A percentile compares a stretch with the other conserved stretches of the same genome.
phyloP scores from a whole-genome alignment of 352 stramenopile genomes.

The Phytophthora tentaculata region DNA sequence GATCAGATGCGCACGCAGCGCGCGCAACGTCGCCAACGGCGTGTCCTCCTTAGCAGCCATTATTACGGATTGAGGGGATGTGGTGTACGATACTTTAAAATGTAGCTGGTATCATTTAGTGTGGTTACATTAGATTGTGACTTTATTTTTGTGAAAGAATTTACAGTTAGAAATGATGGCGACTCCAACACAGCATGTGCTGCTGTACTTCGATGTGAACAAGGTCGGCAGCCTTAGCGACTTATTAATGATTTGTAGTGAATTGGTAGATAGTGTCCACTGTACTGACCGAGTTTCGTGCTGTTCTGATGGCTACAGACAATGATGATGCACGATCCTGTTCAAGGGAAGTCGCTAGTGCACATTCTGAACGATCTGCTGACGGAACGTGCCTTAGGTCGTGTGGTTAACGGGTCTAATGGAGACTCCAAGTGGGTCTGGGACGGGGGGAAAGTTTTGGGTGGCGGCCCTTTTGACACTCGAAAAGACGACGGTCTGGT shows the following conservation, averaged over 20 bases:
- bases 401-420: slow-evolving; percentile 22
- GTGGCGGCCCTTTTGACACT: neutral
- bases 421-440: slow-evolving; percentile 50
- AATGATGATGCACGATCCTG: slow-evolving; percentile 83
- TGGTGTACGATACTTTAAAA: neutral
- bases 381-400: slow-evolving; percentile 58
- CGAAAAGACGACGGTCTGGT: slow-evolving; percentile 23
- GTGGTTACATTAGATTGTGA: too few relatives aligned
- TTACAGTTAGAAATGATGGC: neutral
- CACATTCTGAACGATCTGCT: slow-evolving; percentile 83
- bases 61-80: neutral
- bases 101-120: too few relatives aligned
- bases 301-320: slow-evolving; percentile 45
- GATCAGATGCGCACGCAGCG: slow-evolving; percentile 78
- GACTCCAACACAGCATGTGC: slow-evolving; percentile 41
- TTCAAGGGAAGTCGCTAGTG: slow-evolving; percentile 76
- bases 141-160: neutral
- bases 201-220: slow-evolving; percentile 87
- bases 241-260: neutral
- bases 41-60: slow-evolving; percentile 17
- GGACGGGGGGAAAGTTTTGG: slow-evolving; percentile 43
- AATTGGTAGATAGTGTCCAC: neutral
- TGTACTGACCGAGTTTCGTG: neutral
- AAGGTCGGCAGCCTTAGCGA: slow-evolving; percentile 45
- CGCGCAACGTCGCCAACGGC: slow-evolving; percentile 48